Conservation (phyloP, 306 rosid species). For the Lotus japonicus region DNA sequence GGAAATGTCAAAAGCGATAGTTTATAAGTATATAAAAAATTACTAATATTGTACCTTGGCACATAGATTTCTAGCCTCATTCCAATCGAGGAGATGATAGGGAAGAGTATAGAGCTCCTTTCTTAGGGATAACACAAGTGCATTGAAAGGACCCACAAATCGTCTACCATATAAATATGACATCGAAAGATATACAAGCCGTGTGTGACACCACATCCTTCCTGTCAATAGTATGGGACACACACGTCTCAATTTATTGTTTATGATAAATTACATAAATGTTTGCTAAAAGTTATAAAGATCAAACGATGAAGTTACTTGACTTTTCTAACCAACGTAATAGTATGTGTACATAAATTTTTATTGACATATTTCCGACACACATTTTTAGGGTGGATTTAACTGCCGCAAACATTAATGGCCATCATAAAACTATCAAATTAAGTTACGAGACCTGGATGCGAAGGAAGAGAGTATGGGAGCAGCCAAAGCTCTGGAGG, state of each 20-base stretch:
- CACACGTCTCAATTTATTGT: no score
- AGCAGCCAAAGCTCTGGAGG: conserved; percentile 69
- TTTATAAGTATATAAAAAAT: no score
- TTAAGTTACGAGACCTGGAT: conserved; percentile 62
- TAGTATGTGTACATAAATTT: no score
- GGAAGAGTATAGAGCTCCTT: conserved; percentile 50
- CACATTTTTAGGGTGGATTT: no score
- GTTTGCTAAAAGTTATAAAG: no score
- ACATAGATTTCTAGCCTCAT: conserved; percentile 36
- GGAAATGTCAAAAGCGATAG: no score
- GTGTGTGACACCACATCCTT: conserved; percentile 74
- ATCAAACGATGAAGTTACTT: no score
- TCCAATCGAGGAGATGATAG: conserved; percentile 46
- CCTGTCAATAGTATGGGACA: conserved; percentile 39
- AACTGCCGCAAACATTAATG: no score
- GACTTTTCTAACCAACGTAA: no score
- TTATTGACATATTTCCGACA: no score
- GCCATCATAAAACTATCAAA: no score
- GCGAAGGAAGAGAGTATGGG: conserved; percentile 52
- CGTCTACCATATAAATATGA: conserved; percentile 57
- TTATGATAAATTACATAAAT: no score
- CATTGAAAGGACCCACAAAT: conserved; percentile 48
- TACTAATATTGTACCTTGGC: conserved; percentile 34
- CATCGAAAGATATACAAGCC: conserved; percentile 66
- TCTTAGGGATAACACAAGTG: conserved; percentile 35